Evolutionary conservation across 2,329 filamentous ascomycete species (phyloP).

Genomic region (Nannizziopsis barbatae): DNA sequence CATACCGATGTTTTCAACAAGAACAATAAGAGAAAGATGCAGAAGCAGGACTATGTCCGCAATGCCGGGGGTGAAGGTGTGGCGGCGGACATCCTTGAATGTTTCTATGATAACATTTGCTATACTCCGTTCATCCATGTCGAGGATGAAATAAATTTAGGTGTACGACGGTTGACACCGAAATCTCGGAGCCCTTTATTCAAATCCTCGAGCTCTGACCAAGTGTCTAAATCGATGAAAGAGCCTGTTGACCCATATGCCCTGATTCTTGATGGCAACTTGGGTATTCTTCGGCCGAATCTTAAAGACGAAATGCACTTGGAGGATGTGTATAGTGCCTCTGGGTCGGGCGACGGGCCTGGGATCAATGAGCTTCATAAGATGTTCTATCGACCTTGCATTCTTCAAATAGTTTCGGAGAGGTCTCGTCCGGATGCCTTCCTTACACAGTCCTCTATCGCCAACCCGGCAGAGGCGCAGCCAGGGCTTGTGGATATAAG

Average conservation of each 20-base stretch:
- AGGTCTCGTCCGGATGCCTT: slow-evolving; percentile 91
- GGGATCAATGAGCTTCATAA: slow-evolving; percentile 74
- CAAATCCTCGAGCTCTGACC: slow-evolving; percentile 52
- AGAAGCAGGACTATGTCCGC: slow-evolving; percentile 86
- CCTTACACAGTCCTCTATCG: slow-evolving; percentile 73
- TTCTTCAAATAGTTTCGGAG: slow-evolving; percentile 89
- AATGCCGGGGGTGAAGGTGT: slow-evolving; percentile 87
- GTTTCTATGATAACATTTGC: slow-evolving; percentile 96
- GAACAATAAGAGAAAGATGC: slow-evolving; percentile 99
- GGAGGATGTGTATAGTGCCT: slow-evolving; percentile 83
- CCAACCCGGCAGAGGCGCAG: slow-evolving; percentile 74
- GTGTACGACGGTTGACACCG: slow-evolving; percentile 58
- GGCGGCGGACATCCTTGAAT: slow-evolving; percentile 85
- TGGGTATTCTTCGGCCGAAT: slow-evolving; percentile 71
- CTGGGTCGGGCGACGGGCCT: slow-evolving; percentile 62
- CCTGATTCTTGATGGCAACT: slow-evolving; percentile 77
- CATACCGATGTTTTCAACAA: slow-evolving; percentile 99
- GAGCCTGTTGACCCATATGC: slow-evolving; percentile 94
- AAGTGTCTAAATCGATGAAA: slow-evolving; percentile 53
- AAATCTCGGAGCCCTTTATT: slow-evolving; percentile 63
- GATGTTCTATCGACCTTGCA: slow-evolving; percentile 80
- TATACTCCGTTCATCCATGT: slow-evolving; percentile 98
- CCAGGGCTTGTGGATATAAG: slow-evolving; percentile 95
- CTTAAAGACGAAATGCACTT: slow-evolving; percentile 85
- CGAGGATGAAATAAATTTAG: slow-evolving; percentile 69